Conservation (phyloP, 192 early-diverging fungal species). For the Rhizophlyctis rosea region DNA sequence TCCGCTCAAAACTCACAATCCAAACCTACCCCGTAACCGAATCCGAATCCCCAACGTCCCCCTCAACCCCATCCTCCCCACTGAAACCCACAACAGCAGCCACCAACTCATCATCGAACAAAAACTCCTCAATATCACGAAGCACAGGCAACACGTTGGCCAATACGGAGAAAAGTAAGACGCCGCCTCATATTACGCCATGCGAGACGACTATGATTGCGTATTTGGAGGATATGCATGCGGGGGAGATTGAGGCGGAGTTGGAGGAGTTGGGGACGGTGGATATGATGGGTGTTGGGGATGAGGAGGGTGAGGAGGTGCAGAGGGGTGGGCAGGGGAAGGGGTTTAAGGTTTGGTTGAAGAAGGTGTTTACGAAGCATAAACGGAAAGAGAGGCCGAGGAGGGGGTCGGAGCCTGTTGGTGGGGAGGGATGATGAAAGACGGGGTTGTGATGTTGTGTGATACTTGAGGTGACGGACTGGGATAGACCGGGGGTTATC, state of each 20-base stretch:
- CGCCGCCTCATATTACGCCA: conserved; percentile 31
- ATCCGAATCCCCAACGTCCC: not conserved
- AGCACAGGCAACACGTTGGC: not conserved
- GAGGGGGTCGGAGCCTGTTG: too few species aligned
- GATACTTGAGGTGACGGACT: too few species aligned
- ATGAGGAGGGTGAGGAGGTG: too few species aligned
- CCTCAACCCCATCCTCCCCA: conserved; percentile 5
- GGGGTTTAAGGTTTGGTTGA: too few species aligned
- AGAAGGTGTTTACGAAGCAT: too few species aligned
- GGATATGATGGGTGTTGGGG: too few species aligned
- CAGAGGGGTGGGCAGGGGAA: too few species aligned
- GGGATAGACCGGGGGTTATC: too few species aligned
- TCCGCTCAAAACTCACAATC: conserved; percentile 22
- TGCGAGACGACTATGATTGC: conserved; percentile 57
- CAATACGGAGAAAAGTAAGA: conserved; percentile 3
- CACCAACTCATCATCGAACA: conserved; percentile 16
- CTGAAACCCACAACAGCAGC: not conserved
- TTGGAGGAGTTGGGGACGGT: conserved; percentile 12
- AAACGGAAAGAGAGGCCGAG: too few species aligned
- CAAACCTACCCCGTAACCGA: conserved; percentile 34
- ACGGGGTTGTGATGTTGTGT: too few species aligned
- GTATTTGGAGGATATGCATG: conserved; percentile 42
- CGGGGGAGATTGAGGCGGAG: conserved; percentile 43
- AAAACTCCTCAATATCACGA: not conserved
- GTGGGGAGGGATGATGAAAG: too few species aligned